Percentiles rank a stretch among this genome's conserved stretches.
These are phyloP conservation scores for Mitosporidium daphniae DNA, from an alignment of 371 early-diverging fungal species.

Conservation along the genomic window DNA sequence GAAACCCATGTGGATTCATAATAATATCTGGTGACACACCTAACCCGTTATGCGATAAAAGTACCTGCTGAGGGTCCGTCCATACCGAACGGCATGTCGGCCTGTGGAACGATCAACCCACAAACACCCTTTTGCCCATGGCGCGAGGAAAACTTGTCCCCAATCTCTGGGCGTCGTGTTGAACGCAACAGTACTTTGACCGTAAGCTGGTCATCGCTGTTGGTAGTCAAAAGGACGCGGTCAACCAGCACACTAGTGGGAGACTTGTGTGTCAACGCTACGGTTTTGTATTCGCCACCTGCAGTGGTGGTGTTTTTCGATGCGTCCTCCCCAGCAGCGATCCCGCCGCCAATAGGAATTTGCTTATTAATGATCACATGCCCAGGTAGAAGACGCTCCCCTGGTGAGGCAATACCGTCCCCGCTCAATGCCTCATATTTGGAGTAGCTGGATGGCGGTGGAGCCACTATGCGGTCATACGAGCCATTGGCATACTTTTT, in stretches of 20 bases:
- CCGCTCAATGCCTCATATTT: constrained; percentile 7
- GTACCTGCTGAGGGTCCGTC: constrained; percentile 77
- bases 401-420: constrained; percentile 60
- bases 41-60: constrained; percentile 81
- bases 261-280: constrained; percentile 27
- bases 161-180: constrained; percentile 85
- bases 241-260: constrained; percentile 34
- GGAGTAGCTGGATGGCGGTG: constrained; percentile 9
- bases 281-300: constrained; percentile 2
- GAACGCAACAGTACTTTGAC: constrained; percentile 81
- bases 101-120: constrained; percentile 75
- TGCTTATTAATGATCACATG: constrained; percentile 44
- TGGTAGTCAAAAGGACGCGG: constrained; percentile 51
- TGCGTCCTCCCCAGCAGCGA: constrained; percentile 14
- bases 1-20: constrained; percentile 99
- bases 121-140: constrained; percentile 99
- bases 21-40: constrained; percentile 91
- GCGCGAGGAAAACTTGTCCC: constrained; percentile 96
- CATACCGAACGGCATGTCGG: constrained; percentile 97
- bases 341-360: constrained; percentile 15
- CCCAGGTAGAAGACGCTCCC: constrained; percentile 28
- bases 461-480: constrained; percentile 47
- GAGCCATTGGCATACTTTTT: constrained; percentile 44
- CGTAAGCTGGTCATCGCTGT: constrained; percentile 55
- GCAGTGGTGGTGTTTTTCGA: constrained; percentile 13